Evolutionary conservation across 139 green algal genomes (phyloP), one percentile per base, ranked within the genome.

Genomic region (Chlorella sorokiniana): DNA sequence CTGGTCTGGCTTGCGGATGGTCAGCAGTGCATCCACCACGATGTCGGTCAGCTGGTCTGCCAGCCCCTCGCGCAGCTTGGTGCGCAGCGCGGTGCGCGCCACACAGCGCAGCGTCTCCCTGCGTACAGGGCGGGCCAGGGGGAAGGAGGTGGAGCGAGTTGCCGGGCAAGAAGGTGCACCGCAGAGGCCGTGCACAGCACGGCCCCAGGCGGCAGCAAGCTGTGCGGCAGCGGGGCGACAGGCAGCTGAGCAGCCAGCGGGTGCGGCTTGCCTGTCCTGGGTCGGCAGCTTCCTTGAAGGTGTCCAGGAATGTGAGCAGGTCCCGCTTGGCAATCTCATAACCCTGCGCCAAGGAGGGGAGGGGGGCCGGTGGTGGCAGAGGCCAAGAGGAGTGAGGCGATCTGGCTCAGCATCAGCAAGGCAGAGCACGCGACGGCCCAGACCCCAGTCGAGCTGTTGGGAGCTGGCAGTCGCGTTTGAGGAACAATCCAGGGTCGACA

Each of bases 1-100:
- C 90, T 96, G 82, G 20, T 94, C 89, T 2, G 89, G 87, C 79
- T 94, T 89, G 25, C 81, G 73, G 70, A 98, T 93, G 3, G 86
- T 94, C 40, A 97, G 76, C 54, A 98, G 92, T 29, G 94, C 91
- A 61, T 98, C 93, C 33, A 91, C 92, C 63, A 97, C 94, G 61
- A 96, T 96, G 87, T 97, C 94, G 22, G 95, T 97, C 79, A 98
- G 89, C 85, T 95, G 92, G 81, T 98, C 94, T 4, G 93, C 95
- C 82, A 98, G 77, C 29, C 83, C 56, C 84, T 96, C 87, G 4
- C 85, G 63, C 68, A 98, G 82, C 90, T 99, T 99, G 42, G 97
- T 99, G 63, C 93, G 87, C 67, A 99, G 89, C 61, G 91, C 92
- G 37, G 97, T 99, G 78, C 94, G 88, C 0, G 95, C 96, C 33